Evolutionary conservation across 331 rosid species (phyloP).

Genomic region (Malus hybrid): DNA sequence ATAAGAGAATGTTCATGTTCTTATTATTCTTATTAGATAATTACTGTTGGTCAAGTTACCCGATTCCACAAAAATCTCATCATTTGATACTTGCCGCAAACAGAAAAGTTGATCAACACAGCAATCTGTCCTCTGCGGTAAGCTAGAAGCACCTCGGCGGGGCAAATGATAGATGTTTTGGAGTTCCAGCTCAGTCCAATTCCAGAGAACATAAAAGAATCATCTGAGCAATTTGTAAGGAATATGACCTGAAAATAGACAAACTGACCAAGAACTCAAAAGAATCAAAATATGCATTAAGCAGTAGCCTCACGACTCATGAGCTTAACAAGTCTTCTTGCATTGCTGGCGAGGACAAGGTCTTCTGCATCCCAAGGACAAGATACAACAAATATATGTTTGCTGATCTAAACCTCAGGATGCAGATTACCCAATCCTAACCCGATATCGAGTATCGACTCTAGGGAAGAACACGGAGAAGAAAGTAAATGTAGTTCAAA

Average conservation of each 20-base stretch:
- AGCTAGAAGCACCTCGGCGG: background rate
- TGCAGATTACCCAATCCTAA: slow-evolving; percentile 73
- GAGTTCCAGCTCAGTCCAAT: background rate
- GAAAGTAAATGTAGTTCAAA: background rate
- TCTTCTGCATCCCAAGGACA: slow-evolving; percentile 55
- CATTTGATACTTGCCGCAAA: background rate
- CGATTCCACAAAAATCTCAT: background rate
- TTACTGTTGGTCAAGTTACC: background rate
- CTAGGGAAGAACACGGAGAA: background rate
- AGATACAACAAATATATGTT: slow-evolving; percentile 18
- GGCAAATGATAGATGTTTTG: background rate
- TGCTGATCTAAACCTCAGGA: slow-evolving; percentile 47
- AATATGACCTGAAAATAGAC: slow-evolving; percentile 9
- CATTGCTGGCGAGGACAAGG: slow-evolving; percentile 43
- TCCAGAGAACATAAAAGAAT: background rate
- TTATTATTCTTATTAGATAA: background rate
- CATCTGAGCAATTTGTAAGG: background rate
- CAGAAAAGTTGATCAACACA: background rate
- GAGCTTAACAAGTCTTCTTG: background rate
- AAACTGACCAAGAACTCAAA: background rate
- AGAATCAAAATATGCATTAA: background rate
- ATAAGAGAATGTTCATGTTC: background rate
- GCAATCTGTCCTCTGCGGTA: background rate
- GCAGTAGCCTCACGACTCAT: background rate
- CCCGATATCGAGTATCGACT: slow-evolving; percentile 28